These are phyloP conservation scores for Claviceps paspali DNA, from an alignment of 2,329 filamentous ascomycete species.

Conservation along the genomic window DNA sequence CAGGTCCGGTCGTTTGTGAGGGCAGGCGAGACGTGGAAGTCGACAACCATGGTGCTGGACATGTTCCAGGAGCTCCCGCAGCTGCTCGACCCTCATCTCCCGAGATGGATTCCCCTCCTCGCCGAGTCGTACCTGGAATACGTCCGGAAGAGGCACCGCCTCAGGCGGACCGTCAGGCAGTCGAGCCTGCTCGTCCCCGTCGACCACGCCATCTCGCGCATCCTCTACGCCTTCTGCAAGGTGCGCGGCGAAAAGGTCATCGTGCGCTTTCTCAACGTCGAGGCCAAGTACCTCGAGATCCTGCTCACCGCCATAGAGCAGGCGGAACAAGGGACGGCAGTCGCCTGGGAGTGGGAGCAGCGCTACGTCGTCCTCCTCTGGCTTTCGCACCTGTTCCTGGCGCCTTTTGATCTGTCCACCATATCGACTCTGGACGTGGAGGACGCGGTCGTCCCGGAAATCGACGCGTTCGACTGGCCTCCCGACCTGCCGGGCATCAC, in stretches of 20 bases:
- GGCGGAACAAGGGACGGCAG: constrained; percentile 20
- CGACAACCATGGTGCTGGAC: constrained; percentile 49
- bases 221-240: constrained; percentile 88
- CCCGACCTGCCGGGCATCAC: constrained; percentile 52
- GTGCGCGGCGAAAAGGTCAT: constrained; percentile 88
- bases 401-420: constrained; percentile 78
- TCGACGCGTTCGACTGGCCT: constrained; percentile 40
- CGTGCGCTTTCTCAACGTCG: constrained; percentile 78
- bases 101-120: constrained; percentile 57
- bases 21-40: constrained; percentile 30
- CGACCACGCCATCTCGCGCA: constrained; percentile 55
- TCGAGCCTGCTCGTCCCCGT: constrained; percentile 36
- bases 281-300: constrained; percentile 69
- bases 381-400: constrained; percentile 68
- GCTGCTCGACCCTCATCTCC: constrained; percentile 72
- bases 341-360: constrained; percentile 63
- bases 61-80: constrained; percentile 93
- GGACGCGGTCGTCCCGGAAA: constrained; percentile 24
- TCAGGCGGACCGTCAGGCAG: constrained; percentile 19
- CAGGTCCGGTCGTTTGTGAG: constrained; percentile 34
- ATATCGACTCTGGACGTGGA: constrained; percentile 52
- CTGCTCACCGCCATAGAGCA: constrained; percentile 62
- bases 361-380: constrained; percentile 77
- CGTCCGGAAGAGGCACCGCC: constrained; percentile 31
- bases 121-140: constrained; percentile 62